Percentiles rank a stretch among this genome's conserved stretches.
phyloP scores from a whole-genome alignment of 176 grass and related monocot species.

The Sorghum bicolor region Sorghum_bicolor_NCBIv3 NC_012875.2:51359001-51359500 shows the following conservation, averaged over 20 bases:
- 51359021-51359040: constrained; percentile 9
- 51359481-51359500: constrained; percentile 47
- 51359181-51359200: constrained; percentile 56
- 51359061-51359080: background rate
- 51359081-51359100: background rate
- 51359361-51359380: constrained; percentile 79
- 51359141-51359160: constrained; percentile 72
- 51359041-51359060: background rate
- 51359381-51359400: constrained; percentile 43
- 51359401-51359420: constrained; percentile 2
- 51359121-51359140: constrained; percentile 71
- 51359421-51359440: constrained; percentile 12
- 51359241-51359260: background rate
- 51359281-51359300: constrained; percentile 76
- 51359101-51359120: constrained; percentile 30
- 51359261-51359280: background rate
- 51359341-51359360: constrained; percentile 69
- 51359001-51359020: constrained; percentile 54
- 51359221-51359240: background rate
- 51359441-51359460: constrained; percentile 12
- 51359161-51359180: constrained; percentile 83
- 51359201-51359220: background rate
- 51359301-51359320: constrained; percentile 77
- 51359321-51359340: constrained; percentile 63
- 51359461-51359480: background rate